Evolutionary conservation across 2,329 filamentous ascomycete species (phyloP).

Genomic region (Aspergillus neoniger): DNA sequence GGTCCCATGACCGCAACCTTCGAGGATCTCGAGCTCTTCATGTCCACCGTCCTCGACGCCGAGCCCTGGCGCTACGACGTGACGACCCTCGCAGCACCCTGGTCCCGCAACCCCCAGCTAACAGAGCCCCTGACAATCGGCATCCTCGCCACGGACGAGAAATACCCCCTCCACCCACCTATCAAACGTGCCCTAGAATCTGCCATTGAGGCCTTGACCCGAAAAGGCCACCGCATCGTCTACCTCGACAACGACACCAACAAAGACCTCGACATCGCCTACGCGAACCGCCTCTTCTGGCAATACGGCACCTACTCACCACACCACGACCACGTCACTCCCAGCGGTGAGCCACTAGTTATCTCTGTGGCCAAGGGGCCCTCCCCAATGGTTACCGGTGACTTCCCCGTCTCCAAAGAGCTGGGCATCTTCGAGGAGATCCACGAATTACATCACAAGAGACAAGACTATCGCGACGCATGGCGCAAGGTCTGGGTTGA

Average conservation of each 20-base stretch:
- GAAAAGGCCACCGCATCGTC: constrained; percentile 51
- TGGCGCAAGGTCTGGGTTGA: constrained; percentile 49
- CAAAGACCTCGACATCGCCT: constrained; percentile 28
- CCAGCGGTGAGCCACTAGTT: constrained; percentile 49
- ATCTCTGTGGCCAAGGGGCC: constrained; percentile 38
- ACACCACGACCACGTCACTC: constrained; percentile 32
- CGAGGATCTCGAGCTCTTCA: constrained; percentile 28
- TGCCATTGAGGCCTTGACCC: constrained; percentile 42
- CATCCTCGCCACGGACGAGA: constrained; percentile 49
- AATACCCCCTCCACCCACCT: constrained; percentile 55
- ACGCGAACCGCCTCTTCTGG: constrained; percentile 39
- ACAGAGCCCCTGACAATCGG: constrained; percentile 49
- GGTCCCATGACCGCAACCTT: constrained; percentile 18
- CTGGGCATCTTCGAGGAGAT: constrained; percentile 42
- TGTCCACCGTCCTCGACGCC: constrained; percentile 44
- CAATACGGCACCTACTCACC: constrained; percentile 43
- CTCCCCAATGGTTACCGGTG: constrained; percentile 29
- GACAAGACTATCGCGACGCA: constrained; percentile 34
- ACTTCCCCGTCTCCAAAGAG: constrained; percentile 29
- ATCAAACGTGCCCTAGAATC: constrained; percentile 49
- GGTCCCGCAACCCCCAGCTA: constrained; percentile 32
- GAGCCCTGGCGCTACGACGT: constrained; percentile 52
- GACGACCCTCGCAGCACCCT: constrained; percentile 47
- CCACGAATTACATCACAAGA: constrained; percentile 45
- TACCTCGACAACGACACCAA: constrained; percentile 37